phyloP scores from a whole-genome alignment of 306 rosid species.

The Dryas alaskensis region DNA sequence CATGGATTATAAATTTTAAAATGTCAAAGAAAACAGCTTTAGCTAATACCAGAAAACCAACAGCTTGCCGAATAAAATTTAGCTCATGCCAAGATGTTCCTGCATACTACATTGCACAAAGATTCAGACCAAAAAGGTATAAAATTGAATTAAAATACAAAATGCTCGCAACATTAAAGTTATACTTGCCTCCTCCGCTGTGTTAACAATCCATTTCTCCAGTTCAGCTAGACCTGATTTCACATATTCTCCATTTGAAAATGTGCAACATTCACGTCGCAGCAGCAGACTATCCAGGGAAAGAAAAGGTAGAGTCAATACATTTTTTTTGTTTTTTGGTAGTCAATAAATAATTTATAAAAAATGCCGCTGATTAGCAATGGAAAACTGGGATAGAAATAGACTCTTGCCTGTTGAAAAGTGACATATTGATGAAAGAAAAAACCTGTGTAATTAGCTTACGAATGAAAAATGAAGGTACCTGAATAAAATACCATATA shows the following conservation, averaged over 20 bases:
- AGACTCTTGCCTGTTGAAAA: slow-evolving; percentile 85
- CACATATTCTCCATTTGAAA: slow-evolving; percentile 96
- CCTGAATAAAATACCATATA: slow-evolving; percentile 45
- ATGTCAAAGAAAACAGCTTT: slow-evolving; percentile 15
- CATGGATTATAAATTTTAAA: background rate
- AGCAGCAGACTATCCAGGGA: slow-evolving; percentile 64
- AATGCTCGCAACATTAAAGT: background rate
- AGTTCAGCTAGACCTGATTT: slow-evolving; percentile 94
- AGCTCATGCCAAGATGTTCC: slow-evolving; percentile 99
- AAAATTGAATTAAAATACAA: slow-evolving; percentile 6
- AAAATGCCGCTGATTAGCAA: background rate
- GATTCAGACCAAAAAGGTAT: slow-evolving; percentile 22
- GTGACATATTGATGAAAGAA: slow-evolving; percentile 92
- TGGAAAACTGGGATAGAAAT: background rate
- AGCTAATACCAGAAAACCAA: slow-evolving; percentile 86
- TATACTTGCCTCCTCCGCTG: slow-evolving; percentile 67
- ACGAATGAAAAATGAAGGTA: slow-evolving; percentile 94
- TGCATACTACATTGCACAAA: slow-evolving; percentile 64
- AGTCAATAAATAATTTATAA: background rate
- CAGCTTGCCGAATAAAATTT: slow-evolving; percentile 91
- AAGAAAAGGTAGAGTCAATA: slow-evolving; percentile 24
- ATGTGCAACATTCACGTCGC: slow-evolving; percentile 95
- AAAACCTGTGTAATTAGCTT: slow-evolving; percentile 89
- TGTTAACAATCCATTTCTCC: slow-evolving; percentile 90
- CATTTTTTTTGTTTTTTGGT: background rate